phyloP scores from a whole-genome alignment of 2,329 filamentous ascomycete species.

The Peltaster fructicola region DNA sequence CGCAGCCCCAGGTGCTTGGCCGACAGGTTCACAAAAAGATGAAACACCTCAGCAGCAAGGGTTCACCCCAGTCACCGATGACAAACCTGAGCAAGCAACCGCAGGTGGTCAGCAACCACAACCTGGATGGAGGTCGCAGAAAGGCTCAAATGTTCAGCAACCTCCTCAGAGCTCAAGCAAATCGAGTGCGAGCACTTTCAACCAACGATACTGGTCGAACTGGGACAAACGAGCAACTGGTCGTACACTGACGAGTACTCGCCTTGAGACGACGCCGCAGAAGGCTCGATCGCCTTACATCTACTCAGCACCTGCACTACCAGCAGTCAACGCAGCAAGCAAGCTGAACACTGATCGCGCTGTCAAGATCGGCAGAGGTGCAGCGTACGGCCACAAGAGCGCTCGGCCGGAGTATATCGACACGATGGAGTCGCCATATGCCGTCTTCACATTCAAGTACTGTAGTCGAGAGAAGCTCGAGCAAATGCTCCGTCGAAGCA shows the following conservation, averaged over 20 bases:
- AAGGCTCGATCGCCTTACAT: too few relatives aligned
- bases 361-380: constrained; percentile 17
- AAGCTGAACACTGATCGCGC: not conserved
- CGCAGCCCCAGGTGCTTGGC: too few relatives aligned
- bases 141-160: too few relatives aligned
- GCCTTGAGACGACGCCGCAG: too few relatives aligned
- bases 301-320: not conserved
- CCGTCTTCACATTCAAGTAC: constrained; percentile 33
- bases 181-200: too few relatives aligned
- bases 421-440: constrained; percentile 22
- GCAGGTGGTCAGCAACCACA: too few relatives aligned
- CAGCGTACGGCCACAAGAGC: constrained; percentile 21
- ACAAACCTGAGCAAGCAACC: too few relatives aligned
- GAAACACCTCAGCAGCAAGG: too few relatives aligned
- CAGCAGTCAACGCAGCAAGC: not conserved
- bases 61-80: too few relatives aligned
- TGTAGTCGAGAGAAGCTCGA: constrained; percentile 20
- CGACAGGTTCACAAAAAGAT: too few relatives aligned
- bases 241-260: constrained; percentile 4
- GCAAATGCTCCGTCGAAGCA: constrained; percentile 16
- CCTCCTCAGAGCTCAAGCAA: too few relatives aligned
- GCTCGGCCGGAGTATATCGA: constrained; percentile 26
- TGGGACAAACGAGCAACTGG: constrained; percentile 2
- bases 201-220: constrained; percentile 1
- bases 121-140: too few relatives aligned